Percentiles rank a stretch among this genome's conserved stretches.
phyloP scores from a whole-genome alignment of 352 stramenopile species.

The Phytophthora multivora region DNA sequence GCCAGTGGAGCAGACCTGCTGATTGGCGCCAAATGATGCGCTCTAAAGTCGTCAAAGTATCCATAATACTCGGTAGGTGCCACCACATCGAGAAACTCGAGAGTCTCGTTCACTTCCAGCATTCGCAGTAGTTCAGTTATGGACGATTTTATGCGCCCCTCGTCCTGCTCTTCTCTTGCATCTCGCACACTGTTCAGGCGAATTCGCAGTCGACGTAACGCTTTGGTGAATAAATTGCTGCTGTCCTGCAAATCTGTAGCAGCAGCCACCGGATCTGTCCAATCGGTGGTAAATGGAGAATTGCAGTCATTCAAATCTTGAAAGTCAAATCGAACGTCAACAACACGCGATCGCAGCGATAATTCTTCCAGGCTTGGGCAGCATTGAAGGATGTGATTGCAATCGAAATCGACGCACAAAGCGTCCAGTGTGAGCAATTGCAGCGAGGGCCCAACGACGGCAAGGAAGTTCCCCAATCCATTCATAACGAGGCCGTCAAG shows the following conservation, averaged over 20 bases:
- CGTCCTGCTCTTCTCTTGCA: neutral
- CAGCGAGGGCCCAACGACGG: neutral
- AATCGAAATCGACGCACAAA: neutral
- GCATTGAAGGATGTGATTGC: conserved; percentile 1
- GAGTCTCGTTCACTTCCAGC: conserved; percentile 1
- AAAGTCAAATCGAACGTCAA: conserved; percentile 4
- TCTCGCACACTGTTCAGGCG: neutral
- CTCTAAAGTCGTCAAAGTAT: neutral
- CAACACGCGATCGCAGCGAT: neutral
- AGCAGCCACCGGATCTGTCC: neutral
- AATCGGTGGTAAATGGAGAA: neutral
- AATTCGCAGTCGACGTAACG: neutral
- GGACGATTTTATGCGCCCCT: neutral
- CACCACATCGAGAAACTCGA: conserved; percentile 16
- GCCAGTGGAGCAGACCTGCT: neutral
- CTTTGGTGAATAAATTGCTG: neutral
- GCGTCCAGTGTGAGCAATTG: conserved; percentile 2
- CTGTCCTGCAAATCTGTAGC: neutral
- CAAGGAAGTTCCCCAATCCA: conserved; percentile 1
- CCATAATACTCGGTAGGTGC: neutral
- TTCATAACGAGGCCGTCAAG: neutral
- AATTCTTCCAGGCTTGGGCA: conserved; percentile 19
- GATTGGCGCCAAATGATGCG: neutral
- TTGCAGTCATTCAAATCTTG: neutral
- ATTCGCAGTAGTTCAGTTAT: conserved; percentile 3